Evolutionary conservation across 495 filamentous ascomycete species (phyloP), one percentile per base, ranked within the genome.

Genomic region (Letharia columbiana): DNA sequence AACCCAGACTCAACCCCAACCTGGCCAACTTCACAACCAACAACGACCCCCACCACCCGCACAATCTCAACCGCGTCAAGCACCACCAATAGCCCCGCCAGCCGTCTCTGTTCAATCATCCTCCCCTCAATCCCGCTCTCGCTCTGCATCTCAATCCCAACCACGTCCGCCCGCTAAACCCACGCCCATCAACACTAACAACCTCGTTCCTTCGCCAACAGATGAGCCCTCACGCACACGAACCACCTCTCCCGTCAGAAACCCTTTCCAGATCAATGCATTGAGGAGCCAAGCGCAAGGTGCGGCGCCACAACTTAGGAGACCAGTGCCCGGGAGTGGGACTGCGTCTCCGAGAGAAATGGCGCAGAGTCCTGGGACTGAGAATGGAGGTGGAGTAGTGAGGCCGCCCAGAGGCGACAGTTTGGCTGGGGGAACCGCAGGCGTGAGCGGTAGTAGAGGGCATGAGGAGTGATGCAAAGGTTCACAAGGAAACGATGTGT

Each of bases 261-360:
- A 69, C 35, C 69, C 67, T 11, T 71, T 67, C 52, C 67, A 66
- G 45, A 60, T 71, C 20, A 54, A 71, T 20, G 69, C 67, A 6
- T n/a, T 71, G 28, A 67, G 69, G 10, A 63, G 59, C 8, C 69
- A 71, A 50, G 68, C 68, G 18, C 68, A 67, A 33, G 65, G 66
- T 2, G 66, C 39, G 8, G 68, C 65, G 10, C 68, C 65, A 12
- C 69, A 70, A 59, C 59, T 60, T 17, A 60, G 65, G 20, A 64
- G 70, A 59, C 67, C 70, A 1, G 58, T 69, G 4, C 70, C 65
- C 6, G 67, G 61, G 7, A 66, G 57, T 57, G 66, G 67, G 20
- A 69, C 67, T 40, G 62, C 57, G 12, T 67, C 64, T 63, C 31
- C 66, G 42, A 57, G 60, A 61, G 56, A 60, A 63, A 15, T 40